Evolutionary conservation across 164 flowering plant genomes (phyloP).

Genomic region (Vitis labrusca): DNA sequence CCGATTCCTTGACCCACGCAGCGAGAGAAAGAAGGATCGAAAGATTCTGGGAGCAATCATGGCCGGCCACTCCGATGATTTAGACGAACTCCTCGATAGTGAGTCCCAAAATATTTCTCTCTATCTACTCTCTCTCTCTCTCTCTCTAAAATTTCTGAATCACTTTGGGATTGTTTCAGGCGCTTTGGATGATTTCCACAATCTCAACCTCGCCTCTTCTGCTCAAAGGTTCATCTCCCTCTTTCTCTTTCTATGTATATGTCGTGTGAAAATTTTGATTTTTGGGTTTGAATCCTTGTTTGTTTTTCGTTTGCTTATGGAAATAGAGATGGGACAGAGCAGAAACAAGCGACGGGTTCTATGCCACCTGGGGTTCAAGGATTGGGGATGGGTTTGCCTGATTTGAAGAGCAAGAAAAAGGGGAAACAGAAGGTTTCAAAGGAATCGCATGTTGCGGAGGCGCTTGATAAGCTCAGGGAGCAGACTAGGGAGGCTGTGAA

Average conservation of each 20-base stretch:
- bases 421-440: constrained; percentile 67
- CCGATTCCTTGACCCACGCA: not conserved
- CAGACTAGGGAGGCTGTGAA: constrained; percentile 85
- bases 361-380: constrained; percentile 65
- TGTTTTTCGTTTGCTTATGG: constrained; percentile 24
- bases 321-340: constrained; percentile 31
- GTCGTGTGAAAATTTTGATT: not conserved
- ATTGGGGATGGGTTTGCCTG: constrained; percentile 85
- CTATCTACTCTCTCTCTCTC: constrained; percentile 7
- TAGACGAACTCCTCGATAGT: constrained; percentile 90
- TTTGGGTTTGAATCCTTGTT: not conserved
- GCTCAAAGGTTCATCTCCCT: constrained; percentile 28
- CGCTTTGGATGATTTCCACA: constrained; percentile 87
- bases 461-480: constrained; percentile 85
- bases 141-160: not conserved
- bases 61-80: constrained; percentile 68
- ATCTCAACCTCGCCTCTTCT: constrained; percentile 57
- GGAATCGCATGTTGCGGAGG: constrained; percentile 73
- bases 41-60: constrained; percentile 21
- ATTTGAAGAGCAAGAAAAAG: constrained; percentile 72
- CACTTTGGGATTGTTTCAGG: constrained; percentile 39
- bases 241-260: not conserved
- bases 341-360: constrained; percentile 25
- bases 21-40: constrained; percentile 4
- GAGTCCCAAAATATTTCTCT: constrained; percentile 12